A percentile compares a stretch with the other conserved stretches of the same genome.
Conservation (phyloP, 202 grass and related monocot species). For the Schoenoplectus tabernaemontani region DNA sequence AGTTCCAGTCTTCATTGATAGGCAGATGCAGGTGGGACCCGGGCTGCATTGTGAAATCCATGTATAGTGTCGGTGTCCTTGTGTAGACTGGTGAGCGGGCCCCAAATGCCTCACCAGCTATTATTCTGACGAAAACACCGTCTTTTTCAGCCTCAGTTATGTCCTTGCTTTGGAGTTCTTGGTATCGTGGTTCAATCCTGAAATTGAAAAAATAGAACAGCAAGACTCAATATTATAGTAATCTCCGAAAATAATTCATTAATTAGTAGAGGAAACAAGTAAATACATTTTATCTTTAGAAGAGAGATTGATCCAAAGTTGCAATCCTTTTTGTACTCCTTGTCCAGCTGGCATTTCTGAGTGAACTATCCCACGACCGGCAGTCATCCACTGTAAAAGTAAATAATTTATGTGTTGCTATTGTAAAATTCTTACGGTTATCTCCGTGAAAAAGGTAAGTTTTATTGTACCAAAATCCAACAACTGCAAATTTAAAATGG, state of each 20-base stretch:
- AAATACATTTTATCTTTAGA: slow-evolving; percentile 82
- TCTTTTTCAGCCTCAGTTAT: slow-evolving; percentile 39
- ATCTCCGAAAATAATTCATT: neutral
- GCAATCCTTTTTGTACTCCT: slow-evolving; percentile 68
- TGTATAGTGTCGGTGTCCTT: slow-evolving; percentile 58
- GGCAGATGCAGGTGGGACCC: slow-evolving; percentile 56
- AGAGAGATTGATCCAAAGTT: slow-evolving; percentile 93
- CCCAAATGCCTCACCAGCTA: slow-evolving; percentile 75
- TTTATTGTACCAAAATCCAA: neutral
- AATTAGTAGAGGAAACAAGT: neutral
- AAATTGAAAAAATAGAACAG: neutral
- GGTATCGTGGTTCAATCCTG: slow-evolving; percentile 82
- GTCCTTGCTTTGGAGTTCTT: slow-evolving; percentile 72
- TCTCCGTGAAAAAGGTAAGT: neutral
- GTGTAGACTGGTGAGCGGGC: slow-evolving; percentile 63
- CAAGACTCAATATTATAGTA: neutral
- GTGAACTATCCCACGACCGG: slow-evolving; percentile 76
- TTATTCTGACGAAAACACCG: slow-evolving; percentile 51
- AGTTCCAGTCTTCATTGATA: slow-evolving; percentile 58
- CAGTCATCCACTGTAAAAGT: slow-evolving; percentile 80
- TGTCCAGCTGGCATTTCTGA: slow-evolving; percentile 72
- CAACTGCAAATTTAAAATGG: neutral
- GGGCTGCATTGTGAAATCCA: slow-evolving; percentile 71
- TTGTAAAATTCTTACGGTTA: neutral
- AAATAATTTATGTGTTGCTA: slow-evolving; percentile 1